phyloP scores from a whole-genome alignment of 768 basidiomycete species.

The Russula lepida region DNA sequence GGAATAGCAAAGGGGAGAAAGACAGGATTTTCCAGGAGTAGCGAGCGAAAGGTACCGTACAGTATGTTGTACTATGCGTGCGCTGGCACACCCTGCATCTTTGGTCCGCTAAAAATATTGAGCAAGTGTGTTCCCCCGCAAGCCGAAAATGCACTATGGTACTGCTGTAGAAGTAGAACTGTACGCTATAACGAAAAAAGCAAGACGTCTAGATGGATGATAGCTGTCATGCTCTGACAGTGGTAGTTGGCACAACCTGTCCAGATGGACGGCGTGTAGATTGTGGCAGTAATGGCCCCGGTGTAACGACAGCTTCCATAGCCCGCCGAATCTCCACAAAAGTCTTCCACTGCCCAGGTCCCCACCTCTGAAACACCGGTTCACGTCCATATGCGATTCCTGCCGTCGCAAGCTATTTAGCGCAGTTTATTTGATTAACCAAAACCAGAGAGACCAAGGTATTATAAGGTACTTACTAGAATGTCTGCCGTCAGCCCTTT shows the following conservation, averaged over 20 bases:
- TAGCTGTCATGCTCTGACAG: background rate
- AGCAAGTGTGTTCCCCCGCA: too few relatives aligned
- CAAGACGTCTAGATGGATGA: background rate
- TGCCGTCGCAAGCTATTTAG: constrained; percentile 53
- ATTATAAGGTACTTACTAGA: constrained; percentile 40
- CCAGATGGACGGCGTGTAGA: background rate
- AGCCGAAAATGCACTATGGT: too few relatives aligned
- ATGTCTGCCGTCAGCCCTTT: constrained; percentile 83
- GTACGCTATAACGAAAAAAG: background rate
- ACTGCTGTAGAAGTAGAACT: too few relatives aligned
- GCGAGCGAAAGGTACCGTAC: too few relatives aligned
- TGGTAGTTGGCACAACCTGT: background rate
- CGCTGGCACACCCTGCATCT: too few relatives aligned
- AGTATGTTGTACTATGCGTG: too few relatives aligned
- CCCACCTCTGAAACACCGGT: constrained; percentile 49
- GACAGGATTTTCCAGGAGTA: too few relatives aligned
- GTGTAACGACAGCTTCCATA: constrained; percentile 5
- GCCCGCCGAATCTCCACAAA: constrained; percentile 22
- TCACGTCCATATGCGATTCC: constrained; percentile 50
- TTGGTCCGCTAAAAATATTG: too few relatives aligned
- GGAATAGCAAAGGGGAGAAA: too few relatives aligned
- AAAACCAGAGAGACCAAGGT: background rate
- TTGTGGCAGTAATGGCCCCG: background rate
- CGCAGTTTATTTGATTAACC: background rate
- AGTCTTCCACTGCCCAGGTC: constrained; percentile 38